Evolutionary conservation across 306 rosid species (phyloP), one percentile per base, ranked within the genome.

Genomic region (Sindora glabra): DNA sequence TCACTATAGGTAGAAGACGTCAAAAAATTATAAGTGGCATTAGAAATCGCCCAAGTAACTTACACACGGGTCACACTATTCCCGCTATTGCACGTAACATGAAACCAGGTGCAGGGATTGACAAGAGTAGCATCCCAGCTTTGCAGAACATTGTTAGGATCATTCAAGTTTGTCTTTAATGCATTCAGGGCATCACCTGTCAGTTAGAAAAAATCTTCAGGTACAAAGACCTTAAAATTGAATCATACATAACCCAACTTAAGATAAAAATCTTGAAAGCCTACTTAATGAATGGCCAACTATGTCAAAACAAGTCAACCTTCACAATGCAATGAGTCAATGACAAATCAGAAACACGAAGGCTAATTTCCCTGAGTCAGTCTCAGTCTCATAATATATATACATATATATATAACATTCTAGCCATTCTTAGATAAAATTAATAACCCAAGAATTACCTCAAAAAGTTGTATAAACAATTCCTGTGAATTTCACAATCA

Each of bases 61-160:
- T 86, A 92, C 99, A 92, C 97, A 53, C 97, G 83, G n/a, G 96
- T 92, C 58, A 92, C 99, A 30, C 86, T 74, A 59, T 86, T 86
- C 21, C 82, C 89, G 21, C 78, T 72, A 47, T 81, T 84, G 78
- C 99, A 92, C 13, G 95, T 82, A 51, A 92, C 97, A 47, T 92
- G 96, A 67, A 92, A 92, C 99, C 99, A 92, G 1, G 97, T 89
- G 62, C 97, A 92, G 51, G 99, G 99, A 84, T 89, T 86, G 56
- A 89, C 97, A 18, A 89, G 95, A 10, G 94, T 83, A 16, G 94
- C 68, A 80, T 89, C 95, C 99, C 99, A 92, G 71, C 94, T 92
- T 68, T 86, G 94, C 45, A 92, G 79, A 65, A 86, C 94, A 64
- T 79, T 86, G 62, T 86, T 86, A 58, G 99, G 97, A 80, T 92